Base-by-base conservation (phyloP, 805 yeast genomes). In the Tetrapisispora phaffii region DNA sequence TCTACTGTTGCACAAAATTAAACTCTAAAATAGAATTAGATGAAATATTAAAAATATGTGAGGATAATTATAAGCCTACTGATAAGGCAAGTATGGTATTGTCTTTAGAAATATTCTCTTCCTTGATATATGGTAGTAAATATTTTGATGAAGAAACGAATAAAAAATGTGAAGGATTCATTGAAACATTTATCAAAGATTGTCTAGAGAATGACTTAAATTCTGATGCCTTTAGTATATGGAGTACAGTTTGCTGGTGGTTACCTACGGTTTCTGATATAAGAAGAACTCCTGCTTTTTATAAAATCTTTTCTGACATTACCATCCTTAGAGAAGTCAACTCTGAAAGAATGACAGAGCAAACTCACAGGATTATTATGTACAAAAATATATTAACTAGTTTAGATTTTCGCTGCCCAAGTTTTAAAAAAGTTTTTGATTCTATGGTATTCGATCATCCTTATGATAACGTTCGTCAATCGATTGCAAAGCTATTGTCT, bases 181-280 rank as follows among this genome's bases (percentile, higher is more conserved):
- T 83, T 20, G 55, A 70, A 0, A 52, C 48, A 1, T 77, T 76
- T 46, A 59, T 85, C 34, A 53, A 56, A 0, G 51, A 58, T 0
- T 71, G 80, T 4, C 68, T 86, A 29, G 66, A 69, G 7, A 65
- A 71, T 29, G 85, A 81, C 39, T 62, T 90, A 45, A 75, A 85
- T 1, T 94, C 87, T 3, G 93, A 88, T 28, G 82, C 80, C 3
- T 63, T 73, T 33, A 75, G 72, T 17, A 77, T 84, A 34, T 93
- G 97, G 97, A 71, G 72, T 31, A 74, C 86, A 0, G 75, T 85
- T 41, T 69, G 82, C 3, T 81, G 86, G 82, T 82, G 87, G 84
- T 56, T 79, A 1, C 83, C 87, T 0, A 62, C 77, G 0, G 80
- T 76, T 52, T 68, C 79, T 33, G 94, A 85, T 59, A 51, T 72